A percentile compares a stretch with the other conserved stretches of the same genome.
phyloP scores from a whole-genome alignment of 2,329 filamentous ascomycete species.

The Coniella lustricola region DNA sequence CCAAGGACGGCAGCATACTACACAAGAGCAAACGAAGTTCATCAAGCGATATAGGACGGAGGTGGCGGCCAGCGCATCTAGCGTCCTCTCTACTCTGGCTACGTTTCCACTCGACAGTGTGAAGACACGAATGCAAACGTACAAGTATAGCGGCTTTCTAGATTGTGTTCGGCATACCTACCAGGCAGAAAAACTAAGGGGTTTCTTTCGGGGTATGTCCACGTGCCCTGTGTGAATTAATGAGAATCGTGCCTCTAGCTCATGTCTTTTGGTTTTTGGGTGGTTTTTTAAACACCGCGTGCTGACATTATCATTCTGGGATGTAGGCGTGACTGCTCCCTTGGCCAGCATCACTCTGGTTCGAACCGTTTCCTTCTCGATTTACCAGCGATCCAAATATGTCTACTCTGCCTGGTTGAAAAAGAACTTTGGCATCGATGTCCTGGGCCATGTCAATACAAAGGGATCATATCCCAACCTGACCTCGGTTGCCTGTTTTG shows the following conservation, averaged over 20 bases:
- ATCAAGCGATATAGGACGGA: conserved; percentile 74
- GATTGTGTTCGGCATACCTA: conserved; percentile 74
- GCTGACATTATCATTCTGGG: conserved; percentile 15
- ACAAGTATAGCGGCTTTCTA: conserved; percentile 66
- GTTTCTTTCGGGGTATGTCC: conserved; percentile 71
- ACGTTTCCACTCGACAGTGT: conserved; percentile 86
- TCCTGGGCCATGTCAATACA: conserved; percentile 64
- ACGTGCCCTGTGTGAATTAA: background rate
- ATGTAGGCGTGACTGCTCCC: conserved; percentile 66
- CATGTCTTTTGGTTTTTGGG: background rate
- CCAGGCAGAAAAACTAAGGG: conserved; percentile 60
- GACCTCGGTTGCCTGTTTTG: conserved; percentile 69
- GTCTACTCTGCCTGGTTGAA: conserved; percentile 64
- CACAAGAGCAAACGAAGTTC: conserved; percentile 37
- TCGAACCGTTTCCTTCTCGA: conserved; percentile 33
- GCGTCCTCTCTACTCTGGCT: conserved; percentile 68
- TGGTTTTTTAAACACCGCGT: conserved; percentile 2
- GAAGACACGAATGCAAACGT: conserved; percentile 85
- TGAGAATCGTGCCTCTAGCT: background rate
- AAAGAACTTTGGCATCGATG: conserved; percentile 59
- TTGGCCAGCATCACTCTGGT: conserved; percentile 47
- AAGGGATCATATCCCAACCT: conserved; percentile 64
- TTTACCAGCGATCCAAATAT: conserved; percentile 71
- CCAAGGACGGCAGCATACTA: conserved; percentile 20
- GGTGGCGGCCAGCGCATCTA: conserved; percentile 70